A percentile compares a stretch with the other conserved stretches of the same genome.
These are phyloP conservation scores for Zhuliangozyma blackwelliae DNA, from an alignment of 1,139 yeast genomes.

Conservation along the genomic window DNA sequence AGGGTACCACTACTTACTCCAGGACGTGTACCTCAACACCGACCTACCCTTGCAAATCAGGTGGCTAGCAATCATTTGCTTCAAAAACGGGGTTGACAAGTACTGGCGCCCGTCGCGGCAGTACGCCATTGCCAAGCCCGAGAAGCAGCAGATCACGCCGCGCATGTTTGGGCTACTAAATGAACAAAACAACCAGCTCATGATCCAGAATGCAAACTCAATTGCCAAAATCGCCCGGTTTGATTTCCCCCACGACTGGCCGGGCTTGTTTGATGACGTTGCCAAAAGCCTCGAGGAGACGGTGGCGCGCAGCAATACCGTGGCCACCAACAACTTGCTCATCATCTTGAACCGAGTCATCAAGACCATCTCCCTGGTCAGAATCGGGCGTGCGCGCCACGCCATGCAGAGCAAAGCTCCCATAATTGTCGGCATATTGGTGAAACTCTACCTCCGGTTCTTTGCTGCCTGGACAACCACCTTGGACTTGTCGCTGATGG, in stretches of 20 bases:
- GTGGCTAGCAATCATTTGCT: conserved; percentile 83
- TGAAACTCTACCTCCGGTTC: conserved; percentile 53
- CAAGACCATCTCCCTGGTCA: conserved; percentile 66
- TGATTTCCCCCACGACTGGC: conserved; percentile 91
- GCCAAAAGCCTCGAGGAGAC: conserved; percentile 32
- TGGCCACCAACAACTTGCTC: conserved; percentile 57
- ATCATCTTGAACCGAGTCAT: conserved; percentile 71
- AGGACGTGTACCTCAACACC: conserved; percentile 57
- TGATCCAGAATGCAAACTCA: conserved; percentile 81
- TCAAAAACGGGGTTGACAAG: conserved; percentile 82
- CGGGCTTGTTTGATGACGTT: conserved; percentile 64
- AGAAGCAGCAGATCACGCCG: conserved; percentile 58
- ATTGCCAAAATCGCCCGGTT: conserved; percentile 71
- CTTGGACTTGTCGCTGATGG: conserved; percentile 48
- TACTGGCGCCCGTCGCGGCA: conserved; percentile 73
- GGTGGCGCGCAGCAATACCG: conserved; percentile 46
- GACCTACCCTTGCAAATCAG: conserved; percentile 60
- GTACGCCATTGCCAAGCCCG: conserved; percentile 58
- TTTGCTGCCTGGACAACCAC: conserved; percentile 59
- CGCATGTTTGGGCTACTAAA: conserved; percentile 56
- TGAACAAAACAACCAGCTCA: conserved; percentile 70
- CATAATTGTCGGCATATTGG: conserved; percentile 52
- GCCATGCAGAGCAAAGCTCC: conserved; percentile 75
- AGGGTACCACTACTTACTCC: conserved; percentile 58
- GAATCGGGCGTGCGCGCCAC: conserved; percentile 78